These are phyloP conservation scores for Sporobolomyces roseus DNA, from an alignment of 768 basidiomycete genomes.

Conservation along the genomic window DNA sequence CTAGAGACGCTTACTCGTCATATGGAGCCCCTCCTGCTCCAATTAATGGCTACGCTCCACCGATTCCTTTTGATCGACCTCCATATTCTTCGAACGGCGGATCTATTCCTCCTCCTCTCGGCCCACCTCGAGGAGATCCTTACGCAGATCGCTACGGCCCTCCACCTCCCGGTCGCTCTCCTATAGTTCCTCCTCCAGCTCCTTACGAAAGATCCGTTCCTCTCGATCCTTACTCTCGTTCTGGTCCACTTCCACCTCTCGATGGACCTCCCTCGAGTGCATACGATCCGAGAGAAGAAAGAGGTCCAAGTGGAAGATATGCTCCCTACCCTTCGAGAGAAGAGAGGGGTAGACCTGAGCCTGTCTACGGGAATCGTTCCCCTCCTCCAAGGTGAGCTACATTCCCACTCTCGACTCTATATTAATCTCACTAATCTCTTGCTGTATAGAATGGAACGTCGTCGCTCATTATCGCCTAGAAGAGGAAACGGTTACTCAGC, in stretches of 20 bases:
- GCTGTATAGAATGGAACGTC: constrained; percentile 20
- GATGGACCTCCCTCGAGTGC: neutral
- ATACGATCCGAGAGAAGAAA: constrained; percentile 38
- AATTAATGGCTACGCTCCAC: neutral
- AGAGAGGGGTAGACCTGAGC: constrained; percentile 1
- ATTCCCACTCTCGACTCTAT: neutral
- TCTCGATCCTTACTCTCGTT: constrained; percentile 8
- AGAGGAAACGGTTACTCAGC: neutral
- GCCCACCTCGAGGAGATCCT: constrained; percentile 18
- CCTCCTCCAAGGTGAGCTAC: constrained; percentile 32
- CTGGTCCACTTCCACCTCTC: constrained; percentile 3
- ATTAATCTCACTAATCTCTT: neutral
- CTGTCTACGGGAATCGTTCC: constrained; percentile 25
- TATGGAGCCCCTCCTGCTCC: constrained; percentile 20
- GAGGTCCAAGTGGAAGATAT: constrained; percentile 21
- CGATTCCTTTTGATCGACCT: constrained; percentile 25
- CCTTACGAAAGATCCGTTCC: constrained; percentile 12
- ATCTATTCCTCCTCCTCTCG: neutral
- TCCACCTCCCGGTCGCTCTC: constrained; percentile 20
- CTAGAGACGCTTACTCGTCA: constrained; percentile 10
- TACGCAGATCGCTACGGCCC: constrained; percentile 30
- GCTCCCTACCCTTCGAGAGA: constrained; percentile 22
- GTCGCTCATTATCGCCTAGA: constrained; percentile 36
- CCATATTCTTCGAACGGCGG: constrained; percentile 9
- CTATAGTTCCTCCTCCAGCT: constrained; percentile 17